phyloP scores from a whole-genome alignment of 768 basidiomycete genomes.

The Neoboletus brunneissimus region DNA sequence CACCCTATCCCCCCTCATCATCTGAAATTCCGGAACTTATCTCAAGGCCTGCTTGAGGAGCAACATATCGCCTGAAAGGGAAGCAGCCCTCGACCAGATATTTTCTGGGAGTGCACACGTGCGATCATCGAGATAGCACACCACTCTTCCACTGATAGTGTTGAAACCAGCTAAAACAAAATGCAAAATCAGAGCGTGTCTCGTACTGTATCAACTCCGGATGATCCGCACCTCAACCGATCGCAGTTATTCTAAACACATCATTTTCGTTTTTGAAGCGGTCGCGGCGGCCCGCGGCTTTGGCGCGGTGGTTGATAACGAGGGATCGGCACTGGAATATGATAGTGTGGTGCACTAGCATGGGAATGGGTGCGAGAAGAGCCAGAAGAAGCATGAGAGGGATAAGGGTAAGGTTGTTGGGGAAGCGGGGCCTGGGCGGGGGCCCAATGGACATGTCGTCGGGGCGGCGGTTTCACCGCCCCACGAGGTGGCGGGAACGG shows the following conservation, averaged over 20 bases:
- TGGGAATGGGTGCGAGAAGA: slow-evolving; percentile 1
- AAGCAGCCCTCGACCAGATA: slow-evolving; percentile 10
- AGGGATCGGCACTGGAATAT: slow-evolving; percentile 2
- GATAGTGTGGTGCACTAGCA: neutral
- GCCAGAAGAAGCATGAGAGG: slow-evolving; percentile 12
- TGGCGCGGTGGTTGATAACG: slow-evolving; percentile 23
- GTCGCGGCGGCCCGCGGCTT: neutral
- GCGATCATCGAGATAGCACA: slow-evolving; percentile 24
- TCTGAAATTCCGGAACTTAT: neutral
- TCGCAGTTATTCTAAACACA: slow-evolving; percentile 2
- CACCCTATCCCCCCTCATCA: neutral
- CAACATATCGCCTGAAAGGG: slow-evolving; percentile 10
- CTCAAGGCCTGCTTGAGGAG: slow-evolving; percentile 13
- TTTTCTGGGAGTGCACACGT: slow-evolving; percentile 15
- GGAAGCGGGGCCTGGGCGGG: slow-evolving; percentile 29
- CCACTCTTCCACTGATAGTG: slow-evolving; percentile 18
- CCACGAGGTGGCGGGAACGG: slow-evolving; percentile 25
- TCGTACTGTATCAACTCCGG: slow-evolving; percentile 19
- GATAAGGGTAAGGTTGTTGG: slow-evolving; percentile 26
- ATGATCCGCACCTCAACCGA: slow-evolving; percentile 30
- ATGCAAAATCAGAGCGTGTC: slow-evolving; percentile 21
- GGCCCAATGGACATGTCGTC: slow-evolving; percentile 30
- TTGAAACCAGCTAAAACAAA: slow-evolving; percentile 18
- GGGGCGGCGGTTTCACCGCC: neutral
- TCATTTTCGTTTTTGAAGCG: slow-evolving; percentile 19